Conservation (phyloP, 179 eudicot species). For the Nepenthes alata region DNA sequence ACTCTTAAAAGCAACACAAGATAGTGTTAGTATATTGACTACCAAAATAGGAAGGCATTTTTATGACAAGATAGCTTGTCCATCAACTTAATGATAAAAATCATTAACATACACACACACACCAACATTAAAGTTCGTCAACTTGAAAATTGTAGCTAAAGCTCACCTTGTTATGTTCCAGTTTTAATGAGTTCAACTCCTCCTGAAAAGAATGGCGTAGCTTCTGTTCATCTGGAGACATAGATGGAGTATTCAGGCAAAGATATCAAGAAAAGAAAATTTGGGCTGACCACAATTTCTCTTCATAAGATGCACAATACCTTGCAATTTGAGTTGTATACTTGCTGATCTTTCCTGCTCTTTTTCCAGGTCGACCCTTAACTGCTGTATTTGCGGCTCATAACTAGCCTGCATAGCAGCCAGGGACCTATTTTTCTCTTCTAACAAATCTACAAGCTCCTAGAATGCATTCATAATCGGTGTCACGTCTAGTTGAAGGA, state of each 20-base stretch:
- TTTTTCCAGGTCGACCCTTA: constrained; percentile 45
- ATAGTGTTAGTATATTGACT: too few species aligned
- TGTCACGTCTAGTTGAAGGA: constrained; percentile 30
- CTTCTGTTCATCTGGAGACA: constrained; percentile 59
- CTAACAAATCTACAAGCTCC: constrained; percentile 78
- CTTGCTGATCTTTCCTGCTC: constrained; percentile 44
- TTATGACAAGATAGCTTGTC: too few species aligned
- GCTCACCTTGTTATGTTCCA: constrained; percentile 57
- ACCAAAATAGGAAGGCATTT: too few species aligned
- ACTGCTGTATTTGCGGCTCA: constrained; percentile 47
- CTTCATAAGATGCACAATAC: constrained; percentile 20
- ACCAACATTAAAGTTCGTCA: neutral
- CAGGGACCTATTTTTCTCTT: constrained; percentile 61
- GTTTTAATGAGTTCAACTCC: constrained; percentile 47
- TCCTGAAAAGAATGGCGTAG: constrained; percentile 40
- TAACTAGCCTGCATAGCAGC: constrained; percentile 44
- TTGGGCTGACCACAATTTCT: neutral
- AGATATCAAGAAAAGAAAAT: constrained; percentile 2
- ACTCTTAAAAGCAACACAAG: too few species aligned
- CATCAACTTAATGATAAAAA: too few species aligned
- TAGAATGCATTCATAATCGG: constrained; percentile 43
- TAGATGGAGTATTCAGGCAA: neutral
- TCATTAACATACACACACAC: neutral
- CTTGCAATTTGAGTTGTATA: constrained; percentile 47
- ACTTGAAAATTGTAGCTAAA: neutral